Base-by-base conservation (phyloP, 2,329 filamentous ascomycete species). In the Exophiala mesophila region DNA sequence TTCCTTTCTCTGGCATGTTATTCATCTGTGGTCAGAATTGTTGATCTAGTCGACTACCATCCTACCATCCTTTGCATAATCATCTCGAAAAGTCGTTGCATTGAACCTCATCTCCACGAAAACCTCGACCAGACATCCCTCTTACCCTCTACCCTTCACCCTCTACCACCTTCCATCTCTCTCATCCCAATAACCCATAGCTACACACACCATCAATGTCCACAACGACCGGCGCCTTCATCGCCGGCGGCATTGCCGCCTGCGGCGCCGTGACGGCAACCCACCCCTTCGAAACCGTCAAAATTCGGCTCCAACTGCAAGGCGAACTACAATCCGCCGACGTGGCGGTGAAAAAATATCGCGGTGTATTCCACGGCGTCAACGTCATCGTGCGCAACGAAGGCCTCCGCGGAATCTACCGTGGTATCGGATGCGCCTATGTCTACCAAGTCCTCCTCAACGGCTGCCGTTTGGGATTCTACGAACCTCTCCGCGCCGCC, bases 241-340 rank as follows among this genome's bases (percentile, higher is more conserved):
- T 97, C 59, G 90, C 92, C 44, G 92, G 92, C 63, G 92, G 92
- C 63, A 85, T 98, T 61, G 92, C 92, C 62, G 92, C 92, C 54
- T 97, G 90, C 69, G 92, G 92, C 61, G 92, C 92, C 53, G 92
- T 98, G 44, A 97, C 90, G 29, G 89, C 94, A 54, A 97, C 92
- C 37, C 92, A 98, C 68, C 89, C 89, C 44, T 97, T 97, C 70
- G 92, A 98, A 70, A 97, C 90, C 9, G 88, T 98, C 64, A 98
- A 98, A 78, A 97, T 97, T 63, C 85, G 89, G 84, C 81, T 98
- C 77, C 92, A 98, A 71, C 68, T 98, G 41, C 92, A 98, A 67
- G 92, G 92, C 65, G 92, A 98, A 67, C 78, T 98, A 41, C 88
- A 96, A 61, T 74, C 82, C 44, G 95, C 89, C 63, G 80, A 81